Percentiles rank a stretch among this genome's conserved stretches.
Evolutionary conservation across 106 monocot genomes (phyloP).

Genomic region (Agapanthus africanus): DNA sequence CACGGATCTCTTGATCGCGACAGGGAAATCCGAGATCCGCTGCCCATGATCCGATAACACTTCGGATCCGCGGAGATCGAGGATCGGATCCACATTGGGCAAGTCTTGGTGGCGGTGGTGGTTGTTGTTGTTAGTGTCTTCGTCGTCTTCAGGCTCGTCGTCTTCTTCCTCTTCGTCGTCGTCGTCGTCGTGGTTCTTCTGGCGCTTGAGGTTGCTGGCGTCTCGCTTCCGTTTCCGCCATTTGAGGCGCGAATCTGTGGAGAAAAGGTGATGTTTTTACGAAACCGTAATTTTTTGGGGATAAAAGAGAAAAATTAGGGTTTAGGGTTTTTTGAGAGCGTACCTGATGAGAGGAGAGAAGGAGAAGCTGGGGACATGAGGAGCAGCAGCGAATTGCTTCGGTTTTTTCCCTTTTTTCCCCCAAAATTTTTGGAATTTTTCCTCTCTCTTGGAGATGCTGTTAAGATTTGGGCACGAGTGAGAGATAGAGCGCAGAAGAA

Average conservation of each 20-base stretch:
- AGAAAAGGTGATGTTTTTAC: not conserved
- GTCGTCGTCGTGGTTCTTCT: constrained; percentile 27
- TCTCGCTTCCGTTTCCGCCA: constrained; percentile 80
- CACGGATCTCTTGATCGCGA: constrained; percentile 38
- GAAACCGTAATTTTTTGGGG: not conserved
- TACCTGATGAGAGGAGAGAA: constrained; percentile 24
- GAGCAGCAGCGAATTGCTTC: no score
- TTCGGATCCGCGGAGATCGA: constrained; percentile 58
- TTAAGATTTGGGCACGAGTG: no score
- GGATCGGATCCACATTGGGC: constrained; percentile 22
- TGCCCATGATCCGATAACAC: constrained; percentile 36
- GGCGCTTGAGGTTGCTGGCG: constrained; percentile 28
- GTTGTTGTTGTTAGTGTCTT: constrained; percentile 14
- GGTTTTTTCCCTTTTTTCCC: no score
- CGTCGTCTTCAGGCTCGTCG: constrained; percentile 20
- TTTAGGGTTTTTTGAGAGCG: constrained; percentile 4
- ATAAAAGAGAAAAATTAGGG: constrained; percentile 4
- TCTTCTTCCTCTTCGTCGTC: constrained; percentile 55
- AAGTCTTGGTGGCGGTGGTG: constrained; percentile 13
- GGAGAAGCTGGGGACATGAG: constrained; percentile 33
- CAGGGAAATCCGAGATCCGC: constrained; percentile 72
- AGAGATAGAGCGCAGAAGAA: no score
- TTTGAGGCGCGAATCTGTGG: constrained; percentile 60
- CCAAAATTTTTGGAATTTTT: no score
- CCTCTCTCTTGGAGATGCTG: no score